These are phyloP conservation scores for Blastocystis sp. DNA, from an alignment of 352 stramenopile species.

Conservation along the genomic window DNA sequence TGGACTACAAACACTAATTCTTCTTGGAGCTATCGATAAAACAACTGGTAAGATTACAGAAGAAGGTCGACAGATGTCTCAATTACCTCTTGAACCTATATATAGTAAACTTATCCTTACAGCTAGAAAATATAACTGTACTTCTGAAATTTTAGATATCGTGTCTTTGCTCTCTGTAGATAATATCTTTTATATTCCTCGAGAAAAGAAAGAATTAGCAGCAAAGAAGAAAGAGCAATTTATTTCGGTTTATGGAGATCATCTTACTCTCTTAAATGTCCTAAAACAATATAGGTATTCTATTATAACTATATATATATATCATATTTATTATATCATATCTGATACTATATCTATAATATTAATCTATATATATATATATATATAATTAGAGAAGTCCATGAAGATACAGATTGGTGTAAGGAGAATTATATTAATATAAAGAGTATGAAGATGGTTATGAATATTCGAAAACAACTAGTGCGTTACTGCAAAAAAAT, in stretches of 20 bases:
- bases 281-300: conserved; percentile 24
- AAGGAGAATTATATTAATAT: conserved; percentile 38
- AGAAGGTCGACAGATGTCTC: conserved; percentile 56
- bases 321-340: no score
- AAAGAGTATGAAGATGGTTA: conserved; percentile 34
- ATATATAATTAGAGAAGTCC: conserved; percentile 4
- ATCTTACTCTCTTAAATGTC: conserved; percentile 40
- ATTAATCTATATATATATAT: background rate
- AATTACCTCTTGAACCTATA: conserved; percentile 62
- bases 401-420: conserved; percentile 35
- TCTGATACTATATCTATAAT: no score
- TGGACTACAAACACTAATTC: conserved; percentile 54
- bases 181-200: conserved; percentile 49
- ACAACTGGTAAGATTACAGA: conserved; percentile 45
- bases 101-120: conserved; percentile 59
- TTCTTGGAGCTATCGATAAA: conserved; percentile 45
- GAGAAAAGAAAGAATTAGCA: conserved; percentile 24
- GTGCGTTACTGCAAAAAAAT: conserved; percentile 29
- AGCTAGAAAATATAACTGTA: conserved; percentile 49
- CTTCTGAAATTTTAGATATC: conserved; percentile 48
- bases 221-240: conserved; percentile 34
- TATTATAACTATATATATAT: no score
- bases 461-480: conserved; percentile 38
- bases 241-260: conserved; percentile 38
- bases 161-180: conserved; percentile 63